phyloP scores from a whole-genome alignment of 2,329 filamentous ascomycete genomes.

The Aspergillus novoparasiticus region DNA sequence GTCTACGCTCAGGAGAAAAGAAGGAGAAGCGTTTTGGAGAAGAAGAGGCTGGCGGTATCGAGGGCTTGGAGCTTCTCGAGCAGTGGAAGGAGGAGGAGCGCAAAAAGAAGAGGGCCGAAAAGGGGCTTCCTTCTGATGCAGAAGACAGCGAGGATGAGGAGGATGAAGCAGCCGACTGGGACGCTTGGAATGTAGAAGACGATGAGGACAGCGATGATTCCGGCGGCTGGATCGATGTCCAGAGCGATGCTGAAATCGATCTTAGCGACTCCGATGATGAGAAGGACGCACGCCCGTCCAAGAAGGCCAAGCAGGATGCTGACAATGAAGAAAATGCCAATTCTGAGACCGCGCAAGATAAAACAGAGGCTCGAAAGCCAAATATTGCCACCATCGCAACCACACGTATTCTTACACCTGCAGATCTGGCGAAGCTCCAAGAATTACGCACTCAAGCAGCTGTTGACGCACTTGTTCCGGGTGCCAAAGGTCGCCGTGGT shows the following conservation, averaged over 20 bases:
- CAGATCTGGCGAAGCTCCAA: constrained; percentile 90
- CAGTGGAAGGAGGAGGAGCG: constrained; percentile 92
- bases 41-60: constrained; percentile 76
- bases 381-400: constrained; percentile 88
- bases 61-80: constrained; percentile 87
- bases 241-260: constrained; percentile 76
- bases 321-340: constrained; percentile 41
- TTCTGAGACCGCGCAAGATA: constrained; percentile 38
- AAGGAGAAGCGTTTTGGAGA: constrained; percentile 82
- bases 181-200: constrained; percentile 64
- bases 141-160: constrained; percentile 63
- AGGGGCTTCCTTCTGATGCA: constrained; percentile 65
- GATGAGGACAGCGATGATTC: constrained; percentile 67
- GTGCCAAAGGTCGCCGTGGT: constrained; percentile 48
- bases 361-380: constrained; percentile 26
- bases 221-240: constrained; percentile 90
- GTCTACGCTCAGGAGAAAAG: constrained; percentile 72
- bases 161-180: constrained; percentile 60
- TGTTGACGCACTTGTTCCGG: constrained; percentile 64
- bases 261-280: constrained; percentile 76
- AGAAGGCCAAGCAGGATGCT: constrained; percentile 62
- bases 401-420: constrained; percentile 89
- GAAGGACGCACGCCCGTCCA: constrained; percentile 58
- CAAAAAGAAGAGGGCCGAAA: constrained; percentile 70
- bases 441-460: constrained; percentile 78